Conservation (phyloP, 441 rosid species). For the Adansonia rubrostipa region DNA sequence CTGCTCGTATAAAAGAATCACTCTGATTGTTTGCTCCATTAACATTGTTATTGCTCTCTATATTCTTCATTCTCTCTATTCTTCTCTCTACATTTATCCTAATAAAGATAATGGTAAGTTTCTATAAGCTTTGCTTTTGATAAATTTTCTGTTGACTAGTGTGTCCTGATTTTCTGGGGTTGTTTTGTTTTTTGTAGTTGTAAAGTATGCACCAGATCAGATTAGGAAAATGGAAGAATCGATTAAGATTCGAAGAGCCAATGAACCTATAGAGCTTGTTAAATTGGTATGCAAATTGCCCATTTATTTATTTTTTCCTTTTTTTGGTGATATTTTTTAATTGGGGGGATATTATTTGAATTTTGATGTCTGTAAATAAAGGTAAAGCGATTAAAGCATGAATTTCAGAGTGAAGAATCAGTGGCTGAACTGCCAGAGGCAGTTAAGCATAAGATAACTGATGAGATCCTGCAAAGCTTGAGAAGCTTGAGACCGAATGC, state of each 20-base stretch:
- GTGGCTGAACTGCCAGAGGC: conserved; percentile 52
- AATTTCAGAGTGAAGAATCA: conserved; percentile 42
- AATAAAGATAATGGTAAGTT: conserved; percentile 39
- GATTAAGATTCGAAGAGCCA: conserved; percentile 74
- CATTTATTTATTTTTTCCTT: not conserved
- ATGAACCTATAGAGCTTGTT: conserved; percentile 62
- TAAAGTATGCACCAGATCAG: conserved; percentile 79
- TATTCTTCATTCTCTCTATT: conserved; percentile 81
- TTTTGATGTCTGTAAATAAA: conserved; percentile 31
- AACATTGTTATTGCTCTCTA: conserved; percentile 90
- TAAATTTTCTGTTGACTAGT: not conserved
- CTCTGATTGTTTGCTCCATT: conserved; percentile 75
- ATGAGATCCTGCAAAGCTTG: conserved; percentile 70
- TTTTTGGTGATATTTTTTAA: not conserved
- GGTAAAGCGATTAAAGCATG: conserved; percentile 67
- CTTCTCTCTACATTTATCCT: conserved; percentile 72
- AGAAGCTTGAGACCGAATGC: conserved; percentile 52
- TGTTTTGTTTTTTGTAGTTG: conserved; percentile 45
- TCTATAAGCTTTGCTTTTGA: not conserved
- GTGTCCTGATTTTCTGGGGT: not conserved
- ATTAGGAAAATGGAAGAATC: conserved; percentile 89
- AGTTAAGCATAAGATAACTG: conserved; percentile 61
- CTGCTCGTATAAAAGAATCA: conserved; percentile 67
- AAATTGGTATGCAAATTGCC: conserved; percentile 50
- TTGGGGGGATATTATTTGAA: conserved; percentile 21